Conservation (phyloP, 2,329 filamentous ascomycete genomes). For the Xylariomycetidae sp. region DNA sequence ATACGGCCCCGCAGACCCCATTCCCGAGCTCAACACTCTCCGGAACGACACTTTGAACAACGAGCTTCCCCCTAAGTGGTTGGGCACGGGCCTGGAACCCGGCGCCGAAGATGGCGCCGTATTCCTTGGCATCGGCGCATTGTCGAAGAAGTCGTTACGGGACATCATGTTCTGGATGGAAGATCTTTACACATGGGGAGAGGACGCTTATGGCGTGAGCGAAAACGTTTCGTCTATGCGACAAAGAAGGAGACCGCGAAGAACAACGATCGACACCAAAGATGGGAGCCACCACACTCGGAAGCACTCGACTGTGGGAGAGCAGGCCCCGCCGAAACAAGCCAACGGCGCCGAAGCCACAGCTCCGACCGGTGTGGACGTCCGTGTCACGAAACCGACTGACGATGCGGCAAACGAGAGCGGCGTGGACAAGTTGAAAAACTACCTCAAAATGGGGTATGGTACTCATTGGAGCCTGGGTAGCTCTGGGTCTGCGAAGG, state of each 20-base stretch:
- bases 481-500: conserved; percentile 14
- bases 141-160: conserved; percentile 65
- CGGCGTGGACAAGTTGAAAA: conserved; percentile 50
- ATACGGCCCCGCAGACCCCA: conserved; percentile 52
- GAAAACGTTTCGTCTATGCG: conserved; percentile 69
- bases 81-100: conserved; percentile 64
- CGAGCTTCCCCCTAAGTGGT: conserved; percentile 49
- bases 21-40: conserved; percentile 25
- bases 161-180: conserved; percentile 82
- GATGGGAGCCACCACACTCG: conserved; percentile 1
- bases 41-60: conserved; percentile 17
- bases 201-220: conserved; percentile 76
- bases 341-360: conserved; percentile 5
- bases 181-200: conserved; percentile 77
- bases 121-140: conserved; percentile 71
- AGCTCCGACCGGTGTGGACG: too few species aligned
- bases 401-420: conserved; percentile 27
- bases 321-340: conserved; percentile 3
- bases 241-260: conserved; percentile 36
- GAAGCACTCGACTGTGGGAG: conserved; percentile 4
- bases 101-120: conserved; percentile 74
- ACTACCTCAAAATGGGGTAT: conserved; percentile 61
- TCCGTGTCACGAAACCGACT: too few species aligned
- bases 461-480: conserved; percentile 59
- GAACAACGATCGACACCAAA: conserved; percentile 11